Percentiles rank a stretch among this genome's conserved stretches.
Evolutionary conservation across 2,329 filamentous ascomycete species (phyloP).

Genomic region (Ophiocordyceps camponoti-saundersi): DNA sequence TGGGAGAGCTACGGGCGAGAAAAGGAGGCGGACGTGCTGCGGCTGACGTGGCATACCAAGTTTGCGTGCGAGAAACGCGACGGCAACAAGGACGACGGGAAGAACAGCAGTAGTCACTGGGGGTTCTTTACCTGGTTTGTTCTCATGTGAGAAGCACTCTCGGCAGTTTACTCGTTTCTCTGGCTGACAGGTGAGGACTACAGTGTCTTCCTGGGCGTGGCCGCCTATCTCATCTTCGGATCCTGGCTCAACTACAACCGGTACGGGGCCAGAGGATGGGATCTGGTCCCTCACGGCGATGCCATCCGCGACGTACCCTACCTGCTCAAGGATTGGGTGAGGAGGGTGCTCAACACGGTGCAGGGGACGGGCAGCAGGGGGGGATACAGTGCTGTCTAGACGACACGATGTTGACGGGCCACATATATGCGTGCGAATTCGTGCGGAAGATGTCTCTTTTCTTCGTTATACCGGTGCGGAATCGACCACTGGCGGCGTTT

Average conservation of each 20-base stretch:
- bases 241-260: slow-evolving; percentile 99
- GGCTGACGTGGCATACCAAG: slow-evolving; percentile 74
- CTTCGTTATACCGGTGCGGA: not conserved
- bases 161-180: not conserved
- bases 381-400: slow-evolving; percentile 83
- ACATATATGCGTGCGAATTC: no score
- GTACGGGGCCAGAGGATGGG: slow-evolving; percentile 89
- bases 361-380: slow-evolving; percentile 73
- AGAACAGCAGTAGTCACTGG: slow-evolving; percentile 45
- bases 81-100: slow-evolving; percentile 18
- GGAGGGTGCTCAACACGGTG: slow-evolving; percentile 65
- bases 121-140: slow-evolving; percentile 97
- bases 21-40: slow-evolving; percentile 43
- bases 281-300: slow-evolving; percentile 82
- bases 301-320: slow-evolving; percentile 86
- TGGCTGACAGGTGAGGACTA: not conserved
- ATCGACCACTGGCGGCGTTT: not conserved
- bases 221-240: slow-evolving; percentile 89
- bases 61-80: slow-evolving; percentile 55
- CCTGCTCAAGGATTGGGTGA: slow-evolving; percentile 73
- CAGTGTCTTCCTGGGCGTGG: slow-evolving; percentile 70
- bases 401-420: not conserved
- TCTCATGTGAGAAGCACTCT: slow-evolving; percentile 52
- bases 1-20: slow-evolving; percentile 57
- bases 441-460: no score